Evolutionary conservation across 768 basidiomycete genomes (phyloP).

Genomic region (Gymnopilus dilepis): DNA sequence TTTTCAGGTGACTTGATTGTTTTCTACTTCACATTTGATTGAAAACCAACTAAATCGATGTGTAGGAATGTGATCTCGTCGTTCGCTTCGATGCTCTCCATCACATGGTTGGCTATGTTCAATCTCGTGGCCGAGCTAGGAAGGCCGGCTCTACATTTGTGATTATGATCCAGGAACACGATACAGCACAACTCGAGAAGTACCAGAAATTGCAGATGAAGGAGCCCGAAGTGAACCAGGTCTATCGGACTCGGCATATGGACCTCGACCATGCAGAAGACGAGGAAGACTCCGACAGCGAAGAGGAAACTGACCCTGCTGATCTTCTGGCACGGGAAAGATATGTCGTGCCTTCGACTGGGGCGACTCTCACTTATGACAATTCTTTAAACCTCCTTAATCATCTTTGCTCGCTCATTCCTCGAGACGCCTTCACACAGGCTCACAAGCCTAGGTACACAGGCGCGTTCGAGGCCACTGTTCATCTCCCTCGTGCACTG

Average conservation of each 20-base stretch:
- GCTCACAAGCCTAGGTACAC: conserved; percentile 62
- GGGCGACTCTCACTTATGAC: conserved; percentile 81
- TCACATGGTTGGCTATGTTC: conserved; percentile 87
- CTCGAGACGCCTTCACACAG: conserved; percentile 71
- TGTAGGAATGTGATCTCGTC: conserved; percentile 84
- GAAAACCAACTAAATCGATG: conserved; percentile 4
- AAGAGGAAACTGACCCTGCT: conserved; percentile 47
- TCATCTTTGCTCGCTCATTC: conserved; percentile 80
- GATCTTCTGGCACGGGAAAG: conserved; percentile 74
- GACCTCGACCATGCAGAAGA: conserved; percentile 20
- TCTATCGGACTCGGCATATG: conserved; percentile 61
- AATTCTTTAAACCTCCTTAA: conserved; percentile 73
- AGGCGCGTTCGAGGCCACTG: conserved; percentile 59
- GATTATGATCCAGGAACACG: conserved; percentile 75
- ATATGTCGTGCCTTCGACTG: conserved; percentile 72
- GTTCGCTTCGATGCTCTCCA: conserved; percentile 84
- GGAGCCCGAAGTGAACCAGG: conserved; percentile 67
- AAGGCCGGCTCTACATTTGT: conserved; percentile 78
- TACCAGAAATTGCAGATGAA: conserved; percentile 63
- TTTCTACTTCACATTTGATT: background rate
- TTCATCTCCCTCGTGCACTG: conserved; percentile 72
- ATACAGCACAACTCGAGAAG: conserved; percentile 55
- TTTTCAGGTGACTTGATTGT: conserved; percentile 63
- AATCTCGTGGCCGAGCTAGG: conserved; percentile 87
- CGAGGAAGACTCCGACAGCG: conserved; percentile 50